Conservation (phyloP, 116 monocot genomes). For the Papilionanthe hybrid region DNA sequence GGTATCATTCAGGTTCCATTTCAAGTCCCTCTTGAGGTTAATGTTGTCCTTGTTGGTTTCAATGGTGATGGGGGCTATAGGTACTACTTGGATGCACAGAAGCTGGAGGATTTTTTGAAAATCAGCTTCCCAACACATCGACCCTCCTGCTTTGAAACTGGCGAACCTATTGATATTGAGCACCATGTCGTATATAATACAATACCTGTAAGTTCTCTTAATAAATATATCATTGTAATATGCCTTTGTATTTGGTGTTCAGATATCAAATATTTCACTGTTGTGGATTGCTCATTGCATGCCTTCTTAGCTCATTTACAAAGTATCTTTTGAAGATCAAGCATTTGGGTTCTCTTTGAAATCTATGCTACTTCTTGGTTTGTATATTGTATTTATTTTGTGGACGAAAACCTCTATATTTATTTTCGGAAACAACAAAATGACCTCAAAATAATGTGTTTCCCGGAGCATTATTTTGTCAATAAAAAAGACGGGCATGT, state of each 20-base stretch:
- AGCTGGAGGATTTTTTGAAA: constrained; percentile 71
- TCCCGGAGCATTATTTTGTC: not conserved
- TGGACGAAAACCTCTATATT: not conserved
- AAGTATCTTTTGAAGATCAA: not conserved
- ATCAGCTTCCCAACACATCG: constrained; percentile 74
- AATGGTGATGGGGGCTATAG: constrained; percentile 86
- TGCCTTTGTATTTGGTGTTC: not conserved
- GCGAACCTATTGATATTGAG: constrained; percentile 95
- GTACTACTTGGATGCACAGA: constrained; percentile 56
- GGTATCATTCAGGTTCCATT: constrained; percentile 72
- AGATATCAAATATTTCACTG: not conserved
- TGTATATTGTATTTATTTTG: not conserved
- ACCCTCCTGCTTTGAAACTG: constrained; percentile 88
- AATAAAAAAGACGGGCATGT: not conserved
- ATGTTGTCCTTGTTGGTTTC: constrained; percentile 80
- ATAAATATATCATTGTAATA: not conserved
- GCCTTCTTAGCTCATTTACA: not conserved
- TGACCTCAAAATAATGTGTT: not conserved
- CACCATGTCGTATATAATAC: constrained; percentile 89
- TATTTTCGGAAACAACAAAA: not conserved
- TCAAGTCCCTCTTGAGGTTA: constrained; percentile 94
- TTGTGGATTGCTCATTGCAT: not conserved
- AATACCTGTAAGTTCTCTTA: constrained; percentile 50
- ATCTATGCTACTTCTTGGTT: not conserved
- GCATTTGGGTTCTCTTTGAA: not conserved